These are phyloP conservation scores for Amanita exitialis DNA, from an alignment of 768 basidiomycete genomes.

Conservation along the genomic window DNA sequence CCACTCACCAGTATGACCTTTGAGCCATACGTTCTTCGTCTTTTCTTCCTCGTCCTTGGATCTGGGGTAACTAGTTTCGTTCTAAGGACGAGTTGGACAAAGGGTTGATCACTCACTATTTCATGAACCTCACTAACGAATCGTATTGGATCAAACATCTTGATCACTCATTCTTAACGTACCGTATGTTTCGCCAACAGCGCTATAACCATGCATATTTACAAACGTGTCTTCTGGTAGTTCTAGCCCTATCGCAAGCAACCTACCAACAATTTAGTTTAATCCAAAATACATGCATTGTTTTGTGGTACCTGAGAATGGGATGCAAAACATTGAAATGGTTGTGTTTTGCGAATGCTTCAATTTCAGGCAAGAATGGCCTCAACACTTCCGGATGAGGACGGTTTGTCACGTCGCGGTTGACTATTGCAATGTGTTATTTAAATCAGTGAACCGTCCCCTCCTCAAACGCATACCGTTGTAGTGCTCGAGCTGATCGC, in stretches of 20 bases:
- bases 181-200: conserved; percentile 33
- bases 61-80: conserved; percentile 33
- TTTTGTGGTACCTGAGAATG: conserved; percentile 25
- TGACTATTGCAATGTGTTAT: conserved; percentile 24
- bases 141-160: not conserved
- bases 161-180: conserved; percentile 1
- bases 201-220: conserved; percentile 34
- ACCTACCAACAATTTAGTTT: conserved; percentile 15
- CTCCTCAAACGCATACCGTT: conserved; percentile 31
- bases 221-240: conserved; percentile 43
- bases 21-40: conserved; percentile 47
- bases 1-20: conserved; percentile 44
- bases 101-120: conserved; percentile 38
- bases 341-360: conserved; percentile 37
- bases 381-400: conserved; percentile 39
- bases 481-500: conserved; percentile 56
- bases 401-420: conserved; percentile 35
- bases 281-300: not conserved
- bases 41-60: conserved; percentile 37
- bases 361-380: conserved; percentile 43
- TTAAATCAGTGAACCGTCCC: not conserved
- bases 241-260: conserved; percentile 42
- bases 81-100: not conserved
- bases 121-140: conserved; percentile 48
- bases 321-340: conserved; percentile 43